Base-by-base conservation (phyloP, 2,329 filamentous ascomycete species). In the Tolypocladium ophioglossoides region DNA sequence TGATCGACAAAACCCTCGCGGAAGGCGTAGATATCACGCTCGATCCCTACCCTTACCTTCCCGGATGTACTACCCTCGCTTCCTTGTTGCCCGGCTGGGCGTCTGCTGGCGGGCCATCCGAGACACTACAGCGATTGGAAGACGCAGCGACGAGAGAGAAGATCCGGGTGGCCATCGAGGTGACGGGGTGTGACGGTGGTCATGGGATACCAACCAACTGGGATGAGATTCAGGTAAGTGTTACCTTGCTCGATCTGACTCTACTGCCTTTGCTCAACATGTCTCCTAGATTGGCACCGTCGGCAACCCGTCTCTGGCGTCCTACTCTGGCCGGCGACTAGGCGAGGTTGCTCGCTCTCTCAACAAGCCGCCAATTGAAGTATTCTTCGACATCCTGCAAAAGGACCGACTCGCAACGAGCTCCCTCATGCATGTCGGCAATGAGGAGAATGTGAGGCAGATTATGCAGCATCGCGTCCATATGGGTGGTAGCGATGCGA, bases 131-230 rank as follows among this genome's bases (percentile, higher is more conserved):
- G 49, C 52, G 61, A 32, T 41, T 63, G 14, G 52, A 53, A n/a
- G 55, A 61, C 12, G 38, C 57, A 22, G 57, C 56, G 14, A 51
- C 52, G 32, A 53, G 60, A 35, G 60, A 62, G 20, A 59, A 57
- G 55, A 63, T 63, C 22, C 58, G 58, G 6, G 49, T 61, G 7
- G 61, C 58, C 3, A 52, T 63, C 8, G 61, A 63, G 40, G 59
- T 58, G 8, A 62, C 55, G 37, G 61, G 61, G 3, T 63, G 60
- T n/a, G 61, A 63, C 20, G 60, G 61, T 16, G 61, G 61, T 0
- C 61, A 63, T n/a, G 61, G 61, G n/a, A 63, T 63, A 34, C 61
- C 61, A 7, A 63, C 61, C 10, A 63, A 62, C 48, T 63, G 61
- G 61, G 61, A 62, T 16, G 61, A 62, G 39, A 63, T 63, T 32